A percentile compares a stretch with the other conserved stretches of the same genome.
Conservation (phyloP, 2,329 filamentous ascomycete species). For the Parafenestella ontariensis region DNA sequence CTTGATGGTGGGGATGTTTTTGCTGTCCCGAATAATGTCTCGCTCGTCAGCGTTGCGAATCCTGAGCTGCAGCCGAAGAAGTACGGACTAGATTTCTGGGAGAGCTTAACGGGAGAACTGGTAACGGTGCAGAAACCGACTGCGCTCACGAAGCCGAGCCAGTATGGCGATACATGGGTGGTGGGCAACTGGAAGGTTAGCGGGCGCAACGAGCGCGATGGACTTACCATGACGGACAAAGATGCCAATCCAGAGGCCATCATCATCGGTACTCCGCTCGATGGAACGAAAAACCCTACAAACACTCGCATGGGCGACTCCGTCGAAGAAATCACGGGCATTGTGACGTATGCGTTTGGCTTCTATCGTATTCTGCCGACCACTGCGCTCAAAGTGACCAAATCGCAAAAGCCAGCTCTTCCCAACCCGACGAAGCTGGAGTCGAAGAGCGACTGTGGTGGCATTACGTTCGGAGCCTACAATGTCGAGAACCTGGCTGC, state of each 20-base stretch:
- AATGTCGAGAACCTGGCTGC: conserved; percentile 74
- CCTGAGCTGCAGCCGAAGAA: conserved; percentile 65
- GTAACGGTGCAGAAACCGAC: conserved; percentile 67
- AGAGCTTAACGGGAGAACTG: conserved; percentile 71
- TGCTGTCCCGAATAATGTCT: conserved; percentile 67
- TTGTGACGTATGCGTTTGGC: conserved; percentile 70
- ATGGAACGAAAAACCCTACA: conserved; percentile 67
- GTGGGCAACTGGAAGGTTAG: conserved; percentile 69
- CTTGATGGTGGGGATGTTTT: conserved; percentile 73
- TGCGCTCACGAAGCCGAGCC: conserved; percentile 67
- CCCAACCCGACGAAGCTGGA: conserved; percentile 61
- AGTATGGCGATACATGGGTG: conserved; percentile 73
- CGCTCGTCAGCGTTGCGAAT: conserved; percentile 65
- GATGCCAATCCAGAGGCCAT: conserved; percentile 76
- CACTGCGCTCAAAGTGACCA: conserved; percentile 61
- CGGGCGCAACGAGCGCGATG: conserved; percentile 68
- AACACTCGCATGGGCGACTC: conserved; percentile 70
- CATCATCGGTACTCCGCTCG: conserved; percentile 68
- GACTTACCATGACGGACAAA: conserved; percentile 66
- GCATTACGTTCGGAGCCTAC: conserved; percentile 70
- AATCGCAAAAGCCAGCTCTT: conserved; percentile 54
- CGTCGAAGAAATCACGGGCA: conserved; percentile 71
- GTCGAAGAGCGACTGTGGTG: conserved; percentile 64
- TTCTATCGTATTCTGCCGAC: conserved; percentile 73
- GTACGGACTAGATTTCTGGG: conserved; percentile 78